Base-by-base conservation (phyloP, 306 rosid species). In the Prunus mongolica region DNA sequence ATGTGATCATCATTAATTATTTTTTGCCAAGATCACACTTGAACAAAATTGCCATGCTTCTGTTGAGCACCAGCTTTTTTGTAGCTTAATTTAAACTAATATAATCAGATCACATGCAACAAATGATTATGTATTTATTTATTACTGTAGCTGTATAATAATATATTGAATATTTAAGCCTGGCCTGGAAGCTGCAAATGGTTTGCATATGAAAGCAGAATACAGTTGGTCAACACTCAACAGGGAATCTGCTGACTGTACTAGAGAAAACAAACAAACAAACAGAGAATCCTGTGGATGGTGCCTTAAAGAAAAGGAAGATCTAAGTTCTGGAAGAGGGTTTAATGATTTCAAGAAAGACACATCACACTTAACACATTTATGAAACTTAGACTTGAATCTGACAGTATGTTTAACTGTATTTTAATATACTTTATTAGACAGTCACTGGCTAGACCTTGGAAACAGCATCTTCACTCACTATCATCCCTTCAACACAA, bases 191-290 rank as follows among this genome's bases (percentile, higher is more conserved):
- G 73, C 58, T 49, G 25, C 32, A 15, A 3, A 68, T 7, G 22
- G 4, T 69, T 25, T 27, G 45, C 28, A 27, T 47, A 6, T 27
- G 61, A 61, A 38, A 25, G 54, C 58, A 64, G 47, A 41, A 50
- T 12, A 16, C 61, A 61, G 83, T 58, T 74, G 76, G 83, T 80
- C 79, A 80, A 80, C 79, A 80, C 3, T 51, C 64, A 71, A 62
- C 68, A 67, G 65, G 2, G 76, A 63, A 62, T 71, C 76, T 30
- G n/a, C 71, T 62, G 57, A 63, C 70, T 12, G 27, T 12, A n/a
- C 56, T 15, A 2, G 6, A 27, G 3, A 16, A 2, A 51, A 28
- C 20, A 0, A 7, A 19, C 49, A 49, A 5, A 32, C 1, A 5
- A 25, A 61, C 10, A 5, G 41, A 47, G 75, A 69, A 70, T 78